phyloP scores from a whole-genome alignment of 169 alveolate species.

The Cryptosporidium muris region DNA sequence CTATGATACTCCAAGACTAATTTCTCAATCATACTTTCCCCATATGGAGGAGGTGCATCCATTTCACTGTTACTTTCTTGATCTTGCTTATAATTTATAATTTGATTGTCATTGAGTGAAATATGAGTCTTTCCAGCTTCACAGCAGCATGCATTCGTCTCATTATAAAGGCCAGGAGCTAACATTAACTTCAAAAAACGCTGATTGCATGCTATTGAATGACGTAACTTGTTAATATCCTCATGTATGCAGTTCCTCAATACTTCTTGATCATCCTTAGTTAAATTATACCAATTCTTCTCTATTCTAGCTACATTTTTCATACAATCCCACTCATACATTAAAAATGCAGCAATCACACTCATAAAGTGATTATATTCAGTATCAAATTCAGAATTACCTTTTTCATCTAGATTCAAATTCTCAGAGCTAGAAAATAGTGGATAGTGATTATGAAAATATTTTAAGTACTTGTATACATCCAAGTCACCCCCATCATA shows the following conservation, averaged over 20 bases:
- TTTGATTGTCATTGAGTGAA: not conserved
- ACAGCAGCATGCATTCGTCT: not conserved
- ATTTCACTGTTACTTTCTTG: not conserved
- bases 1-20: not conserved
- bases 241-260: conserved; percentile 9
- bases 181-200: conserved; percentile 47
- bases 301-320: conserved; percentile 82
- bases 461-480: conserved; percentile 18
- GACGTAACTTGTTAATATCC: conserved; percentile 19
- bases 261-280: conserved; percentile 48
- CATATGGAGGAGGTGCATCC: too few relatives aligned
- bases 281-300: conserved; percentile 75
- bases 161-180: conserved; percentile 47
- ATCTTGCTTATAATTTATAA: not conserved
- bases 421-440: conserved; percentile 10
- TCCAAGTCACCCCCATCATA: conserved; percentile 54
- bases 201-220: conserved; percentile 30
- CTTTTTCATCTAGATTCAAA: conserved; percentile 9
- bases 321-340: conserved; percentile 82
- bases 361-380: conserved; percentile 81
- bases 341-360: conserved; percentile 82
- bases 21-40: not conserved
- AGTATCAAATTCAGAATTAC: conserved; percentile 69
- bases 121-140: not conserved
- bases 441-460: conserved; percentile 37